Evolutionary conservation across 371 early-diverging fungal species (phyloP).

Genomic region (Cokeromyces recurvatus): DNA sequence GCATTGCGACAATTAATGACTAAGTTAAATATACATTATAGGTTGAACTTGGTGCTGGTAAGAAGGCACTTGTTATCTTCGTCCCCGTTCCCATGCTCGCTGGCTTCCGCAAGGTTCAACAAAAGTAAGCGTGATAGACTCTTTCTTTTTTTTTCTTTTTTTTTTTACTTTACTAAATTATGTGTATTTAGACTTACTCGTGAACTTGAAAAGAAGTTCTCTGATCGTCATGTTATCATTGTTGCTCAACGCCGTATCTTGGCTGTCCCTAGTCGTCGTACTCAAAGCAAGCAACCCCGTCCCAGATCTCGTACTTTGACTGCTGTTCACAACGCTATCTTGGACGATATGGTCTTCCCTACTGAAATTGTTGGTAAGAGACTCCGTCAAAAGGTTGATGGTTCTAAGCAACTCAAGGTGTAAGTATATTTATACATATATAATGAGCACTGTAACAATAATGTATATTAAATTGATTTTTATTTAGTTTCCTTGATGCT

Average conservation of each 20-base stretch:
- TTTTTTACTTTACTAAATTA: too few relatives aligned
- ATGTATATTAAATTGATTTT: neutral
- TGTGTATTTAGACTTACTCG: conserved; percentile 80
- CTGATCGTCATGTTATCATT: conserved; percentile 93
- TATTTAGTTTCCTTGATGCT: conserved; percentile 80
- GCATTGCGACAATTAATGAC: too few relatives aligned
- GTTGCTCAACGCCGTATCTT: conserved; percentile 95
- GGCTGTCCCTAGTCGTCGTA: conserved; percentile 83
- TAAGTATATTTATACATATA: conserved; percentile 32
- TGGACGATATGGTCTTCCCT: conserved; percentile 96
- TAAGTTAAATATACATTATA: conserved; percentile 22
- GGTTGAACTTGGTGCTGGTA: conserved; percentile 88
- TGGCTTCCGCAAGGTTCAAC: conserved; percentile 92
- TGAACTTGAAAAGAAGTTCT: conserved; percentile 99
- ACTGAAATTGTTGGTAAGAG: conserved; percentile 97
- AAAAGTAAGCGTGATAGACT: too few relatives aligned
- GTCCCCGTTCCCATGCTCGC: conserved; percentile 92
- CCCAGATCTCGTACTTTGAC: conserved; percentile 95
- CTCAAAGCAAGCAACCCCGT: conserved; percentile 84
- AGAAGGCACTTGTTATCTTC: conserved; percentile 92
- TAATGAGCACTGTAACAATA: neutral
- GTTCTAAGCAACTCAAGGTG: conserved; percentile 89
- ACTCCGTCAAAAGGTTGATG: conserved; percentile 93
- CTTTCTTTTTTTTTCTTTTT: neutral
- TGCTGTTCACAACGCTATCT: conserved; percentile 88